These are phyloP conservation scores for Erysiphe pulchra DNA, from an alignment of 2,329 filamentous ascomycete species.

Conservation along the genomic window DNA sequence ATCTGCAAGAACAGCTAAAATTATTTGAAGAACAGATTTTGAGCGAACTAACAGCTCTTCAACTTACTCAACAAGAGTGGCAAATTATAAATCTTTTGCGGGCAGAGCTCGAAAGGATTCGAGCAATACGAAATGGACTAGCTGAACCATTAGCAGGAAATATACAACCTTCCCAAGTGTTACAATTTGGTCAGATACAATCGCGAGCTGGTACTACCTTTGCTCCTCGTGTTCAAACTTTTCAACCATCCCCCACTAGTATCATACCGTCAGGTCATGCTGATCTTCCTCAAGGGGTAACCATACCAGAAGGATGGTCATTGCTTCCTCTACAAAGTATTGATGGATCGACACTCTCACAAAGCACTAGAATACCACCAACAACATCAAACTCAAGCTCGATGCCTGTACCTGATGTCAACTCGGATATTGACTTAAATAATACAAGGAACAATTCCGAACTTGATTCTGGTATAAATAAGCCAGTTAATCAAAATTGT, in stretches of 20 bases:
- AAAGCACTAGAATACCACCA: background rate
- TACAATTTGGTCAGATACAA: background rate
- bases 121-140: slow-evolving; percentile 14
- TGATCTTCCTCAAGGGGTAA: slow-evolving; percentile 36
- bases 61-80: slow-evolving; percentile 39
- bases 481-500: background rate
- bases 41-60: slow-evolving; percentile 36
- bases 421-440: background rate
- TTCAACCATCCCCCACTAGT: slow-evolving; percentile 17
- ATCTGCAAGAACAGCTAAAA: slow-evolving; percentile 32
- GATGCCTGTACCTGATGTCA: background rate
- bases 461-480: background rate
- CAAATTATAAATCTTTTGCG: slow-evolving; percentile 41
- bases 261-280: slow-evolving; percentile 32
- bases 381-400: background rate
- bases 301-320: slow-evolving; percentile 38
- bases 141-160: slow-evolving; percentile 7
- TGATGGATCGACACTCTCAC: slow-evolving; percentile 2
- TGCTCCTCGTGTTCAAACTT: slow-evolving; percentile 1
- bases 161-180: slow-evolving; percentile 9
- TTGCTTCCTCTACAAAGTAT: slow-evolving; percentile 31
- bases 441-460: background rate
- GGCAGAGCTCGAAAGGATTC: slow-evolving; percentile 38
- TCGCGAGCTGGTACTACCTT: slow-evolving; percentile 1
- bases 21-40: slow-evolving; percentile 43